These are phyloP conservation scores for Escovopsis sp. DNA, from an alignment of 2,329 filamentous ascomycete genomes.

Conservation along the genomic window DNA sequence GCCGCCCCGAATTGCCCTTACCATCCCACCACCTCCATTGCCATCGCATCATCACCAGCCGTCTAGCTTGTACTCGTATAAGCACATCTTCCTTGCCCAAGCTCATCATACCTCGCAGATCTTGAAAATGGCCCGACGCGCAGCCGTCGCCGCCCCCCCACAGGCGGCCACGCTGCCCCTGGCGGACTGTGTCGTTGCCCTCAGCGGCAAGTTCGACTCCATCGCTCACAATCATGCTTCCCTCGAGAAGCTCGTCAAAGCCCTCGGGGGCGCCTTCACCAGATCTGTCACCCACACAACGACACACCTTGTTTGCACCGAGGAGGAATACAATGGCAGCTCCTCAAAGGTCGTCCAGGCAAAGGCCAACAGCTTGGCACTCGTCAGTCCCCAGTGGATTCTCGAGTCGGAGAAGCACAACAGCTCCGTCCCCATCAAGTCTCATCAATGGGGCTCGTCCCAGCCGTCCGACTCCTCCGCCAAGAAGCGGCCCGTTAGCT, in stretches of 20 bases:
- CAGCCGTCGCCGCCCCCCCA: constrained; percentile 6
- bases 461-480: constrained; percentile 9
- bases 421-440: constrained; percentile 11
- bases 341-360: constrained; percentile 38
- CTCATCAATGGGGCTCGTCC: constrained; percentile 14
- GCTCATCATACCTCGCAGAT: not conserved
- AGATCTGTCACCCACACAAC: constrained; percentile 33
- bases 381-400: constrained; percentile 50
- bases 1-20: not conserved
- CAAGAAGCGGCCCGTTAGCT: constrained; percentile 10
- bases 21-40: not conserved
- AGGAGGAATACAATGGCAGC: constrained; percentile 33
- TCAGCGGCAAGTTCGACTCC: constrained; percentile 46
- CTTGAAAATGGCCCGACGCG: constrained; percentile 3
- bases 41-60: not conserved
- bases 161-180: constrained; percentile 21
- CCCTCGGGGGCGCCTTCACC: constrained; percentile 34
- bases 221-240: constrained; percentile 35
- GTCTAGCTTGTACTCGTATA: too few relatives aligned
- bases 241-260: constrained; percentile 30
- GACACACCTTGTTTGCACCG: constrained; percentile 43
- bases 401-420: constrained; percentile 31
- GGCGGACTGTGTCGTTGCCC: constrained; percentile 33
- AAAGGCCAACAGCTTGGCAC: constrained; percentile 29
- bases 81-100: not conserved